A percentile compares a stretch with the other conserved stretches of the same genome.
Conservation (phyloP, 2,329 filamentous ascomycete genomes). For the Phyllosticta capitalensis region DNA sequence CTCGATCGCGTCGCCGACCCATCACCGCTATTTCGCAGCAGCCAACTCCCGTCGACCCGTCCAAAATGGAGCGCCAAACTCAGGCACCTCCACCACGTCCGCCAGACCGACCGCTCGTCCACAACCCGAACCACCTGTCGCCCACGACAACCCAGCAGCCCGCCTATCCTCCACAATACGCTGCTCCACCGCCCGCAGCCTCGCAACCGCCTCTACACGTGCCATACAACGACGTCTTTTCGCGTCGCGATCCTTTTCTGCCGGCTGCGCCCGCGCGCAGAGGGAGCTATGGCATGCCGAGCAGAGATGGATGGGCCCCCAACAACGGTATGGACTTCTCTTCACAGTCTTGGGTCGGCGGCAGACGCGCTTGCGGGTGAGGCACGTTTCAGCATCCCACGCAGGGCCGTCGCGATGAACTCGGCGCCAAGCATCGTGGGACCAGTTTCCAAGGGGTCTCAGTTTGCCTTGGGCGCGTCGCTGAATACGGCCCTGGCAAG, state of each 20-base stretch:
- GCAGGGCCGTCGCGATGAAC: background rate
- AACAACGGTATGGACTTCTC: slow-evolving; percentile 26
- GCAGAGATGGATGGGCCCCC: slow-evolving; percentile 26
- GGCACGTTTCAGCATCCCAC: background rate
- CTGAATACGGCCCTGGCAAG: background rate
- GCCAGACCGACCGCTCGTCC: slow-evolving; percentile 34
- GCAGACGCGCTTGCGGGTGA: background rate
- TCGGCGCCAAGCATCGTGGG: slow-evolving; percentile 4
- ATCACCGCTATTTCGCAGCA: slow-evolving; percentile 2
- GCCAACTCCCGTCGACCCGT: background rate
- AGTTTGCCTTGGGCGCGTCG: background rate
- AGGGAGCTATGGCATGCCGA: slow-evolving; percentile 31
- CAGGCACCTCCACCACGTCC: slow-evolving; percentile 30
- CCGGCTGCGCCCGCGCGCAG: slow-evolving; percentile 29
- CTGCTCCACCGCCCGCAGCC: slow-evolving; percentile 21
- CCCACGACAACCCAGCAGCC: slow-evolving; percentile 24
- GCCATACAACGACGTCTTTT: slow-evolving; percentile 38
- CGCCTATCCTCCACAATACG: slow-evolving; percentile 21
- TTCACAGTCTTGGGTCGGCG: background rate
- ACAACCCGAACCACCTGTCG: slow-evolving; percentile 50
- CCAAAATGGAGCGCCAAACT: slow-evolving; percentile 28
- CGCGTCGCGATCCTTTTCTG: slow-evolving; percentile 39
- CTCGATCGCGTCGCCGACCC: background rate
- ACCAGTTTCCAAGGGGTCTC: background rate
- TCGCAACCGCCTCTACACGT: slow-evolving; percentile 34